phyloP scores from a whole-genome alignment of 345 rosid species.

The Balakata baccata region DNA sequence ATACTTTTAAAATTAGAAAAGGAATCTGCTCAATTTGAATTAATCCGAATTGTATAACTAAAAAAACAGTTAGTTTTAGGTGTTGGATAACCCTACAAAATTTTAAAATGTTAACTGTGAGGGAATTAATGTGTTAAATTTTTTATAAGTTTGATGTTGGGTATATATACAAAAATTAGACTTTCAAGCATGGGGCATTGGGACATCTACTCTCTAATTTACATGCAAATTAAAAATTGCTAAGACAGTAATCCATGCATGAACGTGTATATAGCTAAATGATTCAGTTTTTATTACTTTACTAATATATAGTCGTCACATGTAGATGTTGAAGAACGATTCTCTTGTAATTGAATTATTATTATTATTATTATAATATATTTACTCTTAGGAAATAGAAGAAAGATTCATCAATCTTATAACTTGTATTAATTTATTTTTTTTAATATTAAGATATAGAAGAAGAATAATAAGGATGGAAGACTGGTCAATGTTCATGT shows the following conservation, averaged over 20 bases:
- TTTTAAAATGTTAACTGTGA: too few relatives aligned
- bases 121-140: too few relatives aligned
- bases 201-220: not conserved
- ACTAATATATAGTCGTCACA: not conserved
- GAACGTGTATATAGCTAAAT: not conserved
- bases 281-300: not conserved
- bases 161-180: too few relatives aligned
- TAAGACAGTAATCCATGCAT: not conserved
- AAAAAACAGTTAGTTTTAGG: too few relatives aligned
- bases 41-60: too few relatives aligned
- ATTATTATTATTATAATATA: not conserved
- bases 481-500: too few relatives aligned
- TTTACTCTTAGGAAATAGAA: not conserved
- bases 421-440: too few relatives aligned
- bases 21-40: too few relatives aligned
- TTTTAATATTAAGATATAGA: too few relatives aligned
- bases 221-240: not conserved
- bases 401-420: not conserved
- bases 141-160: too few relatives aligned
- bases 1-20: too few relatives aligned
- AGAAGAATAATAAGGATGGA: not conserved
- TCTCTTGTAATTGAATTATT: not conserved
- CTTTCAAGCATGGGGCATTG: not conserved
- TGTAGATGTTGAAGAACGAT: not conserved
- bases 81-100: not conserved